phyloP scores from a whole-genome alignment of 306 rosid species.

The Sechiopsis laciniata region DNA sequence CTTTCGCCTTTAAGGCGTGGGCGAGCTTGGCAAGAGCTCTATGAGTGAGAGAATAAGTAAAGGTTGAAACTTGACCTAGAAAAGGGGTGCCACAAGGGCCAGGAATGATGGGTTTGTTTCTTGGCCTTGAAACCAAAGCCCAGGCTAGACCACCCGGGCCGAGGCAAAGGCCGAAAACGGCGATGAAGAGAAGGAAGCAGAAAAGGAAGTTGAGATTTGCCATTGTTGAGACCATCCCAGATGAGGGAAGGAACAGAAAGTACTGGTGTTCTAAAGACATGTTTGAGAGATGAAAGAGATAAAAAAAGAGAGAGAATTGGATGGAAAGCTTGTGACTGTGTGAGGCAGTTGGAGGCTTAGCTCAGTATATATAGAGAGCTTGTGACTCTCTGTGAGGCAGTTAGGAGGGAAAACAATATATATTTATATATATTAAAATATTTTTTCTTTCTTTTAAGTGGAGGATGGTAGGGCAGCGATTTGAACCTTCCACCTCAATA shows the following conservation, averaged over 20 bases:
- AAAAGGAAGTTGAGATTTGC: constrained; percentile 29
- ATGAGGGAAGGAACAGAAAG: constrained; percentile 33
- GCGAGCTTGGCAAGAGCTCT: constrained; percentile 41
- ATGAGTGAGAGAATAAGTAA: constrained; percentile 36
- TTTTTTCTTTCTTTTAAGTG: too few relatives aligned
- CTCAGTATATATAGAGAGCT: constrained; percentile 17
- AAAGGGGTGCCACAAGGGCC: constrained; percentile 61
- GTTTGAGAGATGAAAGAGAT: neutral
- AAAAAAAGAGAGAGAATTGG: neutral
- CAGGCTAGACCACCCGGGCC: constrained; percentile 69
- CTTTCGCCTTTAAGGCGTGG: constrained; percentile 27
- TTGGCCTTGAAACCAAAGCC: constrained; percentile 32
- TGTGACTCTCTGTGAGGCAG: too few relatives aligned
- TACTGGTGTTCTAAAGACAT: constrained; percentile 43
- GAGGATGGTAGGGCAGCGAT: too few relatives aligned
- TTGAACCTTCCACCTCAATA: too few relatives aligned
- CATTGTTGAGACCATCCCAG: constrained; percentile 25
- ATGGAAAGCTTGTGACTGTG: neutral
- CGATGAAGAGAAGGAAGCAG: constrained; percentile 21
- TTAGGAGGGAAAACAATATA: too few relatives aligned
- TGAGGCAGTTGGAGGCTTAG: too few relatives aligned
- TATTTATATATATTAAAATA: too few relatives aligned
- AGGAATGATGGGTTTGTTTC: constrained; percentile 28
- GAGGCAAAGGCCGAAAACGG: constrained; percentile 30
- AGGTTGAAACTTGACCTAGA: constrained; percentile 24